Base-by-base conservation (phyloP, 2,329 filamentous ascomycete species). In the Epichloe coenophiala region DNA sequence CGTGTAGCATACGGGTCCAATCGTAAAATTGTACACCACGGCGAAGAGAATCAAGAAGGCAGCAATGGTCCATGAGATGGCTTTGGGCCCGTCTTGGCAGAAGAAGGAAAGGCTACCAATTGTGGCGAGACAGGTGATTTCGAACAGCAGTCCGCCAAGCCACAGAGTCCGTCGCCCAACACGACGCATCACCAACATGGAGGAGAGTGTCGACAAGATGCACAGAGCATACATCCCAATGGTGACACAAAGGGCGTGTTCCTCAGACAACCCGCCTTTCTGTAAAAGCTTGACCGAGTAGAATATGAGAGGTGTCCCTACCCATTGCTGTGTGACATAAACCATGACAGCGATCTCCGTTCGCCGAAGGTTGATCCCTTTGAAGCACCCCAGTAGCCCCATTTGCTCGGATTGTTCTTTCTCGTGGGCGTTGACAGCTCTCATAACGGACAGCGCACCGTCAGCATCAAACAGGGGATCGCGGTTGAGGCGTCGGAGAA, bases 301-400 rank as follows among this genome's bases (percentile, higher is more conserved):
- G 48, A 70, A 69, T 27, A 74, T 74, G 58, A 78, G 74, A 2
- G 72, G 70, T 50, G 73, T 72, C 43, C 75, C 74, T 51, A 72
- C 71, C 2, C 76, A 61, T 51, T 75, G 76, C 55, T 78, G 75
- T 13, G 75, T 75, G 0, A 73, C 70, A 70, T 72, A 77, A 17
- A 71, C 70, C 68, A 76, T 73, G 59, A 65, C 62, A 38, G 64
- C 62, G 36, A 69, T 67, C 56, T 68, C 66, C 5, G 67, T 69
- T 38, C 67, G 61, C 31, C 65, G 63, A 15, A 58, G n/a, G 9
- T 50, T 42, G 31, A 27, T 46, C n/a, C 49, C 43, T 21, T 17
- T 38, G 38, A 50, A 50, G 36, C 49, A 50, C 15, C 19, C 13
- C 36, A 33, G 15, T 2, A 46, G n/a, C n/a, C 43, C 43, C 27